Evolutionary conservation across 2,329 filamentous ascomycete genomes (phyloP), one percentile per base, ranked within the genome.

Genomic region (Knufia petricola): DNA sequence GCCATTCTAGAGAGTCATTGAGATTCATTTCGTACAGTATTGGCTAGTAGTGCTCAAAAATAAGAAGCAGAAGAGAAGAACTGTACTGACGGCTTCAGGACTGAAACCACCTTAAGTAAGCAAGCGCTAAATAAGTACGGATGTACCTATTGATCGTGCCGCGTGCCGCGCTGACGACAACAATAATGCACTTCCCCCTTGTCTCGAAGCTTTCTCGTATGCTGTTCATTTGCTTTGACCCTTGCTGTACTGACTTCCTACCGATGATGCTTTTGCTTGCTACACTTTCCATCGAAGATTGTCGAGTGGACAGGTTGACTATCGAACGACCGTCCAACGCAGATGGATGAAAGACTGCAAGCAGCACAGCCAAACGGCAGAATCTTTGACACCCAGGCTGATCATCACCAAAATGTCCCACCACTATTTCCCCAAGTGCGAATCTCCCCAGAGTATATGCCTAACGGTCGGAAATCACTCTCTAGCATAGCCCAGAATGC

Each of bases 401-500:
- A 4, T 24, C 30, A 34, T 13, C 42, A 37, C 15, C 44, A 47
- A 26, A 7, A 39, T 28, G 44, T 26, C 8, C 32, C 38, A 28
- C 44, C 44, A 39, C 21, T 39, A 19, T 39, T 39, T 28, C 44
- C 34, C 6, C 44, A 38, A 20, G 13, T 39, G 13, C 44, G 44
- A 17, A 47, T 47, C 15, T 39, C 44, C 7, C 44, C 44, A 23
- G 44, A 47, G 17, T 47, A 34, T 31, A 48, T 57, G 23, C 54
- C 56, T 3, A 51, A 57, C 9, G 69, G 68, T 50, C 58, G 60
- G 10, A 68, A 66, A 51, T 69, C 69, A 2, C 64, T 72, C 23
- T 61, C 66, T 1, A 68, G 68, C 4, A 69, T 73, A 49, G 68
- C 71, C 3, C 59, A 68, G 28, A 65, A 68, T 36, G 69, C 70